These are phyloP conservation scores for Neurospora sp. DNA, from an alignment of 495 filamentous ascomycete species.

Conservation along the genomic window DNA sequence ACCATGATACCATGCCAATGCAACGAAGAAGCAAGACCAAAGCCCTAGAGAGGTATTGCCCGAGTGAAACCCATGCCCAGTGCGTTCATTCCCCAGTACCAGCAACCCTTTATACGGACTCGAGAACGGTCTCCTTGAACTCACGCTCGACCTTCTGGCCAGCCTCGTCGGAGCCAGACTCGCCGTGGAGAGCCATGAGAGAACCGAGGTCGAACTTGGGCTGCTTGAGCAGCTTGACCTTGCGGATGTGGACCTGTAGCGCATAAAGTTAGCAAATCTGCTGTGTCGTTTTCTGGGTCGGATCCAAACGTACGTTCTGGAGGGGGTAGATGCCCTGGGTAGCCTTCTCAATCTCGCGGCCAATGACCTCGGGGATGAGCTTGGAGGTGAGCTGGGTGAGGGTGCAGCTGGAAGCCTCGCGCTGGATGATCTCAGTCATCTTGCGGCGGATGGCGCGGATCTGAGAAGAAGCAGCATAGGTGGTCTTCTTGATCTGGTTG, in stretches of 20 bases:
- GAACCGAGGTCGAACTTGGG: constrained; percentile 99
- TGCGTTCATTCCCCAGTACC: constrained; percentile 31
- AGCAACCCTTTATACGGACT: constrained; percentile 66
- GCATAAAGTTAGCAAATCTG: constrained; percentile 8
- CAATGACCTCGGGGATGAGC: constrained; percentile 98
- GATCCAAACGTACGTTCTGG: constrained; percentile 67
- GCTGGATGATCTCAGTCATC: constrained; percentile 98
- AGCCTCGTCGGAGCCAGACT: constrained; percentile 89
- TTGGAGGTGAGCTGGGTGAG: constrained; percentile 91
- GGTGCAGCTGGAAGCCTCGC: constrained; percentile 87
- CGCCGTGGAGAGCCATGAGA: constrained; percentile 88
- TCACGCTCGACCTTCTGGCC: constrained; percentile 98
- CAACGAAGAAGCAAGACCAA: constrained; percentile 40
- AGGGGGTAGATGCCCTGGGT: constrained; percentile 98
- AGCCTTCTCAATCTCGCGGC: constrained; percentile 98
- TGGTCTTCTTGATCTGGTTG: constrained; percentile 99
- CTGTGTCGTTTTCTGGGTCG: background rate
- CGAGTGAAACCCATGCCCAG: constrained; percentile 37
- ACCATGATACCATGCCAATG: constrained; percentile 45
- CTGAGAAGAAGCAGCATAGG: constrained; percentile 90
- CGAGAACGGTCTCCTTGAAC: constrained; percentile 95
- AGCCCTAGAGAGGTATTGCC: constrained; percentile 41
- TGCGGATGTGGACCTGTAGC: constrained; percentile 91
- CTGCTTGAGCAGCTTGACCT: constrained; percentile 96
- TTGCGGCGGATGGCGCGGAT: constrained; percentile 96